phyloP scores from a whole-genome alignment of 768 basidiomycete genomes.

The Pseudohyphozyma bogoriensis region DNA sequence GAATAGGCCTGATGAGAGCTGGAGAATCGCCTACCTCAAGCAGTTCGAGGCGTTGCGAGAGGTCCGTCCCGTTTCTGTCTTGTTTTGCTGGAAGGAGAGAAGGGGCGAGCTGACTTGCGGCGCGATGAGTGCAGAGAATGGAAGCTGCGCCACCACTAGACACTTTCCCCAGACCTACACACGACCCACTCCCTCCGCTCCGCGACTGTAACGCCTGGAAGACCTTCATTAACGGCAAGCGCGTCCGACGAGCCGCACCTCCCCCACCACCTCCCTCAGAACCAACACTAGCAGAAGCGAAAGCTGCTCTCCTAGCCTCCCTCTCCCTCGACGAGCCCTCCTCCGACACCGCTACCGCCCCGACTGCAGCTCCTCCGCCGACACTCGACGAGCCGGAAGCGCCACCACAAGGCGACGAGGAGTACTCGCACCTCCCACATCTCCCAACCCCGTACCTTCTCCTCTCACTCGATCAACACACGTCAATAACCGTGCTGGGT shows the following conservation, averaged over 20 bases:
- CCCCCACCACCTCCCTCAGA: not conserved
- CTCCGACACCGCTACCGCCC: not conserved
- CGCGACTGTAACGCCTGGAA: conserved; percentile 18
- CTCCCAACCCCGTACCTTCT: conserved; percentile 38
- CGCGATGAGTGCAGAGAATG: conserved; percentile 3
- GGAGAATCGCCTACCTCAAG: conserved; percentile 19
- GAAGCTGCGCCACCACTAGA: not conserved
- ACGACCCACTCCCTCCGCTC: not conserved
- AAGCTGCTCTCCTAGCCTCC: conserved; percentile 13
- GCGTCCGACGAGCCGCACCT: not conserved
- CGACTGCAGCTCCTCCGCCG: not conserved
- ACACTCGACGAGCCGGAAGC: not conserved
- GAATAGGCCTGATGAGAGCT: conserved; percentile 13
- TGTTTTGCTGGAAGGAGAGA: no score
- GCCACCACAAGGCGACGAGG: conserved; percentile 40
- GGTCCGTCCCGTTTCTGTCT: not conserved
- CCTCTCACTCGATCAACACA: conserved; percentile 46
- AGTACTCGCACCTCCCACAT: conserved; percentile 35
- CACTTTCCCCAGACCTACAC: not conserved
- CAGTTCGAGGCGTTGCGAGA: conserved; percentile 13
- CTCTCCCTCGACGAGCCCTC: conserved; percentile 16
- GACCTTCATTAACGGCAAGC: conserved; percentile 22
- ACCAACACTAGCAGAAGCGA: conserved; percentile 10
- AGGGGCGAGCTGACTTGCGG: not conserved
- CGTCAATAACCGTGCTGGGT: conserved; percentile 13